Conservation (phyloP, 495 filamentous ascomycete genomes). For the Daldinia concentrica region DNA sequence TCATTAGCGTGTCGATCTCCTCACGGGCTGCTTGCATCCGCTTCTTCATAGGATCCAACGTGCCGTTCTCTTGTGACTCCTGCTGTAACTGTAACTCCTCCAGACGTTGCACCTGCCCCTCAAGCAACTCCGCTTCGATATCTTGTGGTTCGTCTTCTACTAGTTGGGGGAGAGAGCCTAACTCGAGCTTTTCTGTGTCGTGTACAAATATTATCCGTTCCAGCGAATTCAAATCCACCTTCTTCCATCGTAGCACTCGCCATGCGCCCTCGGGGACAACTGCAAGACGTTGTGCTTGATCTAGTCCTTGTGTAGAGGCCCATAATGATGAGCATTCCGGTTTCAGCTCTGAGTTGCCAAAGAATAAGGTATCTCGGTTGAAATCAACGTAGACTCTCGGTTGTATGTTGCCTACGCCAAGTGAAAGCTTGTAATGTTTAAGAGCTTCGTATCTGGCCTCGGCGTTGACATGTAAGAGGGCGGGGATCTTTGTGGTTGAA, state of each 20-base stretch:
- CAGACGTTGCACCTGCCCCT: conserved; percentile 26
- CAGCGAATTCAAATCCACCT: conserved; percentile 35
- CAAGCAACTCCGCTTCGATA: conserved; percentile 24
- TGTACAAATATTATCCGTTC: conserved; percentile 45
- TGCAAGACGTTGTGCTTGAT: conserved; percentile 39
- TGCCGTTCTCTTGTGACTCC: conserved; percentile 11
- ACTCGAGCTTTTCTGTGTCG: conserved; percentile 36
- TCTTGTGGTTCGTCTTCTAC: conserved; percentile 37
- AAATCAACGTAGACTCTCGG: conserved; percentile 51
- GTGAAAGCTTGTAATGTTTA: conserved; percentile 47
- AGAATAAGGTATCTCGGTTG: conserved; percentile 46
- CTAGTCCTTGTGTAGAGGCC: conserved; percentile 34
- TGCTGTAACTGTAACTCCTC: conserved; percentile 24
- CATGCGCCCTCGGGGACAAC: conserved; percentile 44
- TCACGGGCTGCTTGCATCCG: conserved; percentile 43
- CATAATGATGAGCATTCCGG: conserved; percentile 41
- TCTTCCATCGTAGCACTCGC: conserved; percentile 42
- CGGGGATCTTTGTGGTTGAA: conserved; percentile 43
- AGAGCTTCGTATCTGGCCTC: conserved; percentile 50
- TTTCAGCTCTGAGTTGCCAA: conserved; percentile 39
- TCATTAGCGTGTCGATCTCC: conserved; percentile 44
- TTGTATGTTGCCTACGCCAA: conserved; percentile 45
- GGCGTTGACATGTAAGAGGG: conserved; percentile 47
- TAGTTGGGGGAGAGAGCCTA: conserved; percentile 37
- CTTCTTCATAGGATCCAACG: conserved; percentile 38